These are phyloP conservation scores for Barnettozyma botsteinii DNA, from an alignment of 805 yeast species.

Conservation along the genomic window DNA sequence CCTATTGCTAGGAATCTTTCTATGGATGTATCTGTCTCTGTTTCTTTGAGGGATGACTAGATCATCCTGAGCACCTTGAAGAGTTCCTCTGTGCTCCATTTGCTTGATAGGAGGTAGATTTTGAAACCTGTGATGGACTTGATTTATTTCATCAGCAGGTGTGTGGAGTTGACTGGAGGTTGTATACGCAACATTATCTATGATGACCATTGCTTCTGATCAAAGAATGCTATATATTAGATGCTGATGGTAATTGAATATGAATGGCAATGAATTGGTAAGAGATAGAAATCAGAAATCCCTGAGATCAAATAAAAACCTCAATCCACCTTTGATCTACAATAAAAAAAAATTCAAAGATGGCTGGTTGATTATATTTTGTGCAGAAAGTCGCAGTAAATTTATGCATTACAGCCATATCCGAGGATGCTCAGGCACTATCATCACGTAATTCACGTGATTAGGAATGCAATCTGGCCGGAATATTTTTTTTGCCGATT, in stretches of 20 bases:
- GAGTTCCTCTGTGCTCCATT: conserved; percentile 8
- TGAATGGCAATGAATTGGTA: too few species aligned
- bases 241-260: too few species aligned
- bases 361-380: conserved; percentile 10
- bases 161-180: conserved; percentile 1
- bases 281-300: too few species aligned
- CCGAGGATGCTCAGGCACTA: neutral
- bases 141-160: neutral
- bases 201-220: conserved; percentile 2
- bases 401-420: too few species aligned
- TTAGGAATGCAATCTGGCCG: neutral
- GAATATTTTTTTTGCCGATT: neutral
- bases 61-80: neutral
- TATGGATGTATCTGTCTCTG: conserved; percentile 1
- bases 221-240: too few species aligned
- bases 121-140: conserved; percentile 5
- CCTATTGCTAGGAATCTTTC: neutral
- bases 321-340: too few species aligned
- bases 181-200: conserved; percentile 1
- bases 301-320: too few species aligned
- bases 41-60: neutral
- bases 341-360: neutral
- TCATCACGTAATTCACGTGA: neutral
- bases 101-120: conserved; percentile 11
- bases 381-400: too few species aligned